Percentiles rank a stretch among this genome's conserved stretches.
Conservation (phyloP, 2,329 filamentous ascomycete genomes). For the Diplodia mutila region DNA sequence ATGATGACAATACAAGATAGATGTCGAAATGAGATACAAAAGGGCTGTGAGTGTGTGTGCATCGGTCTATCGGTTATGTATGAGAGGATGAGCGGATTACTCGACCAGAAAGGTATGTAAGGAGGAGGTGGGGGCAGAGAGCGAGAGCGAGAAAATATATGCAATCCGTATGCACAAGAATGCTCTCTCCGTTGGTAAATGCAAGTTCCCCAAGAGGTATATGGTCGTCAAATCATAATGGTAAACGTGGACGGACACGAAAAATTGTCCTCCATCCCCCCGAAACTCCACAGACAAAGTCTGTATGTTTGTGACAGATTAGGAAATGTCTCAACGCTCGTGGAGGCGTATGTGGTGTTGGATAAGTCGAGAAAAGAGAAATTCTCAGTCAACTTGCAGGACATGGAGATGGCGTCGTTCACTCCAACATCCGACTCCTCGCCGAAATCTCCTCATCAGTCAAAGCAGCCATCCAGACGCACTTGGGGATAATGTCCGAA, state of each 20-base stretch:
- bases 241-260: not conserved
- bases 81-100: not conserved
- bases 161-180: not conserved
- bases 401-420: not conserved
- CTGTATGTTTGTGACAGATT: conserved; percentile 6
- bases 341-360: conserved; percentile 2
- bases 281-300: not conserved
- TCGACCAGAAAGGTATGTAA: not conserved
- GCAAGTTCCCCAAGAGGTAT: conserved; percentile 9
- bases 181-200: conserved; percentile 12
- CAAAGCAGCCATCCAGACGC: conserved; percentile 82
- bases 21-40: not conserved
- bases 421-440: conserved; percentile 28
- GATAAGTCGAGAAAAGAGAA: not conserved
- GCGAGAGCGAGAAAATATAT: not conserved
- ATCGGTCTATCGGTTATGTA: not conserved
- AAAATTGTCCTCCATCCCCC: no score
- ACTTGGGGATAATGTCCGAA: conserved; percentile 76
- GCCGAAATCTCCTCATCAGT: conserved; percentile 70
- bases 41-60: not conserved
- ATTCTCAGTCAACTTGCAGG: not conserved
- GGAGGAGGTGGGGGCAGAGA: not conserved
- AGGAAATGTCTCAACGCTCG: conserved; percentile 12
- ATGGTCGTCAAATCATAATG: conserved; percentile 18
- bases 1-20: not conserved